Base-by-base conservation (phyloP, 1,284 basidiomycete genomes). In the Ceratobasidium sp. region DNA sequence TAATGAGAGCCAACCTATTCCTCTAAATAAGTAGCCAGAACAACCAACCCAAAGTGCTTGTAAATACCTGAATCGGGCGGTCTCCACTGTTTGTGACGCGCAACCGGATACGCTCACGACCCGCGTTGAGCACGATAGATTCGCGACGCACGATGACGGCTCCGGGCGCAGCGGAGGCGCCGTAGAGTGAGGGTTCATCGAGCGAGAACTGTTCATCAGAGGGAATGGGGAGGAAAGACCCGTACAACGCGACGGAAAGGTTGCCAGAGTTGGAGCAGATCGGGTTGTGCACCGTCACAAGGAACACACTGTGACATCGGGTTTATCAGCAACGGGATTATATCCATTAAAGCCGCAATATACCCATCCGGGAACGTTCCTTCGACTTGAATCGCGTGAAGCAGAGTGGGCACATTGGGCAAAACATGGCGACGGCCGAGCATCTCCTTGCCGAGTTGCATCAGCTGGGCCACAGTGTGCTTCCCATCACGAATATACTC, bases 401-500 rank as follows among this genome's bases (percentile, higher is more conserved):
- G 81, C 57, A 90, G 86, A 6, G 84, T 83, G 0, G 90, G 87
- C 1, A 95, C 93, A 46, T 89, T 89, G 0, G 95, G 90, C 77
- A 96, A 87, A n/a, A 99, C 97, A 84, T 99, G 97, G 76, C 93
- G 85, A 44, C 94, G 87, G 0, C 97, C 97, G 8, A 99, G 88
- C 76, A 99, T 84, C 43, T 89, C 90, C 86, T 97, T 99, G 22
- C 96, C 96, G 78, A 94, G 87, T 76, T 95, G 91, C 97, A 98
- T 98, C 25, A 99, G 86, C 79, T 98, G 89, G 0, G 95, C 89
- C 1, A 99, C 97, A 0, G 90, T 90, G 81, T 96, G 89, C n/a
- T 85, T 83, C 4, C 97, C 97, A 92, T 99, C 97, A n/a, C 97
- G 89, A 80, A 98, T 97, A 65, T 91, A 90, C 84, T 99, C 98